phyloP scores from a whole-genome alignment of 768 basidiomycete genomes.

The Coprinopsis cinerea region DNA sequence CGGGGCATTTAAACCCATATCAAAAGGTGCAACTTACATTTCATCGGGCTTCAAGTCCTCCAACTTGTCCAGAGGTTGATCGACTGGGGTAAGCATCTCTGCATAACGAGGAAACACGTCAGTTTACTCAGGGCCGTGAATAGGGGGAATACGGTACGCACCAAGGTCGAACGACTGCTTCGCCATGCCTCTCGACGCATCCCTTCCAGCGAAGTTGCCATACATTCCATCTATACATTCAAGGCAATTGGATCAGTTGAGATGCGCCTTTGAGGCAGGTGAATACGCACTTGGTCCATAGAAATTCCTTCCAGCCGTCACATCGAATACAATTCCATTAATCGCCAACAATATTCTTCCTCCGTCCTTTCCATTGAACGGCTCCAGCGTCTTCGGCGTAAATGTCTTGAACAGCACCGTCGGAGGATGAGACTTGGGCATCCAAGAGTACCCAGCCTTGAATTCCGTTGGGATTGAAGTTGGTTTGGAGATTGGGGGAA shows the following conservation, averaged over 20 bases:
- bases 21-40: conserved; percentile 50
- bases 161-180: conserved; percentile 95
- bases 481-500: conserved; percentile 54
- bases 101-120: conserved; percentile 3
- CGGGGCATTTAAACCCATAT: not conserved
- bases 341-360: conserved; percentile 69
- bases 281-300: conserved; percentile 82
- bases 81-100: conserved; percentile 90
- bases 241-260: not conserved
- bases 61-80: conserved; percentile 81
- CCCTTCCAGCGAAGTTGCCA: conserved; percentile 94
- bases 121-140: not conserved
- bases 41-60: conserved; percentile 74
- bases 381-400: conserved; percentile 69
- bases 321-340: conserved; percentile 84
- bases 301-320: conserved; percentile 82
- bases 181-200: conserved; percentile 95
- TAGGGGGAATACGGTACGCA: conserved; percentile 27
- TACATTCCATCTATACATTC: conserved; percentile 77
- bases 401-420: conserved; percentile 73
- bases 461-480: conserved; percentile 58
- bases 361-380: conserved; percentile 58
- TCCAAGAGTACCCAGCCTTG: conserved; percentile 86
- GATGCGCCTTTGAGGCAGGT: not conserved
- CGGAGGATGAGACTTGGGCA: conserved; percentile 77